Conservation (phyloP, 108 stramenopile genomes). For the Aureococcus anophagefferens region DNA sequence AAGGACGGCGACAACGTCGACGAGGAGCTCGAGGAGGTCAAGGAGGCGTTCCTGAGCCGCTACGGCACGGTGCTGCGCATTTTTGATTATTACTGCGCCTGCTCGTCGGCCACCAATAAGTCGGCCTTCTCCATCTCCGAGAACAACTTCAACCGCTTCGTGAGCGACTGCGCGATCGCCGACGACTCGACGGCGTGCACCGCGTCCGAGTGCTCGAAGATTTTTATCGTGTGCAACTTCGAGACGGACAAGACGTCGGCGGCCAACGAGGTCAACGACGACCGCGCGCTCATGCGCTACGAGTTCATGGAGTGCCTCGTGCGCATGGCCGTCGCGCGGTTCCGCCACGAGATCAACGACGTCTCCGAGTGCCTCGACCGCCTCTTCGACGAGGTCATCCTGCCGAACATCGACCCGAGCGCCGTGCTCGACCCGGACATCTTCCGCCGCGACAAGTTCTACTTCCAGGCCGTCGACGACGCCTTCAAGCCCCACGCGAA, state of each 20-base stretch:
- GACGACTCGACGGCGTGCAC: neutral
- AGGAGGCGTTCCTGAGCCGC: too few relatives aligned
- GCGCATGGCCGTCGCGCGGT: conserved; percentile 24
- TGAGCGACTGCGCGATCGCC: conserved; percentile 1
- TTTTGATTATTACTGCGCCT: conserved; percentile 5
- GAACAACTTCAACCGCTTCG: neutral
- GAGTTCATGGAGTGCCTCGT: conserved; percentile 31
- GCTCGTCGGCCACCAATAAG: too few relatives aligned
- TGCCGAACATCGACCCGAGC: conserved; percentile 16
- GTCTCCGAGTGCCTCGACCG: neutral
- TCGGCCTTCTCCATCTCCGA: neutral
- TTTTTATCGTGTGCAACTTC: conserved; percentile 3
- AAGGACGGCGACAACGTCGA: too few relatives aligned
- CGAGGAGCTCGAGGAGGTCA: too few relatives aligned
- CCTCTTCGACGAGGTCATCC: conserved; percentile 6
- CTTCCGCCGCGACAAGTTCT: conserved; percentile 18
- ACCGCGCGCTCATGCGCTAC: conserved; percentile 27
- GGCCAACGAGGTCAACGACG: conserved; percentile 15
- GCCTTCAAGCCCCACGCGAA: conserved; percentile 17
- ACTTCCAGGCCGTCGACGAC: conserved; percentile 24
- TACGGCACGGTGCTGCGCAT: too few relatives aligned
- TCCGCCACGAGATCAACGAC: neutral
- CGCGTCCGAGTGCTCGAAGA: neutral
- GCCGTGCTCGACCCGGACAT: conserved; percentile 26
- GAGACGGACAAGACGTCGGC: conserved; percentile 2